A percentile compares a stretch with the other conserved stretches of the same genome.
These are phyloP conservation scores for Albifimbria verrucaria DNA, from an alignment of 2,329 filamentous ascomycete genomes.

Conservation along the genomic window DNA sequence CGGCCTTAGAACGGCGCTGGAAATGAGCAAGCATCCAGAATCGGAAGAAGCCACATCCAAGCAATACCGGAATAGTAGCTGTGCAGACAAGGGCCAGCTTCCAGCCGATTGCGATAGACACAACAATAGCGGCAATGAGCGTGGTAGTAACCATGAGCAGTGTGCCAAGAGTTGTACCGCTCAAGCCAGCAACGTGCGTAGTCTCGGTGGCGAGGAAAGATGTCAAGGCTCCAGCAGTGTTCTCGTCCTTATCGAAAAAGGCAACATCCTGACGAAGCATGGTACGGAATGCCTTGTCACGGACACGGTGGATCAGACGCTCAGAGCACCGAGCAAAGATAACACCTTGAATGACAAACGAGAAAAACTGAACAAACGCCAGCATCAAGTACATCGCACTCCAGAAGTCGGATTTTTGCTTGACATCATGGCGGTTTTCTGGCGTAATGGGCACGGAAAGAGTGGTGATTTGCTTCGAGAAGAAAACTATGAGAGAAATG, in stretches of 20 bases:
- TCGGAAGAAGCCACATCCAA: constrained; percentile 80
- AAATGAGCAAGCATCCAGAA: constrained; percentile 82
- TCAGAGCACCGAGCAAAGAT: constrained; percentile 86
- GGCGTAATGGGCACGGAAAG: constrained; percentile 54
- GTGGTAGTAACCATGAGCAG: constrained; percentile 79
- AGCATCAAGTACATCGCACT: constrained; percentile 85
- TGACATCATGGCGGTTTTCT: constrained; percentile 52
- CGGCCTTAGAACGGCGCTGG: constrained; percentile 72
- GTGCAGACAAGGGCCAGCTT: constrained; percentile 83
- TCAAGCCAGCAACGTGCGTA: constrained; percentile 82
- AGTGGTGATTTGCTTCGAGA: constrained; percentile 80
- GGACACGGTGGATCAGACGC: constrained; percentile 75
- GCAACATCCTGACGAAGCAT: constrained; percentile 90
- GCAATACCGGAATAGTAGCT: constrained; percentile 70
- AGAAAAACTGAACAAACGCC: constrained; percentile 67
- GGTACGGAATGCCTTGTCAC: constrained; percentile 77
- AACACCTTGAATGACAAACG: constrained; percentile 66
- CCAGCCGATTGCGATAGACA: constrained; percentile 78
- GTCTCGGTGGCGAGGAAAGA: constrained; percentile 88
- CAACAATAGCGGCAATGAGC: constrained; percentile 66
- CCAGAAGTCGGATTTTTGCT: constrained; percentile 79
- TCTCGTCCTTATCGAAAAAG: constrained; percentile 88
- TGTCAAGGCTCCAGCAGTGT: constrained; percentile 83
- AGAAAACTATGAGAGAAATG: constrained; percentile 65
- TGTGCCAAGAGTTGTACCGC: constrained; percentile 83